A percentile compares a stretch with the other conserved stretches of the same genome.
These are phyloP conservation scores for Cercospora sp. DNA, from an alignment of 2,329 filamentous ascomycete species.

Conservation along the genomic window DNA sequence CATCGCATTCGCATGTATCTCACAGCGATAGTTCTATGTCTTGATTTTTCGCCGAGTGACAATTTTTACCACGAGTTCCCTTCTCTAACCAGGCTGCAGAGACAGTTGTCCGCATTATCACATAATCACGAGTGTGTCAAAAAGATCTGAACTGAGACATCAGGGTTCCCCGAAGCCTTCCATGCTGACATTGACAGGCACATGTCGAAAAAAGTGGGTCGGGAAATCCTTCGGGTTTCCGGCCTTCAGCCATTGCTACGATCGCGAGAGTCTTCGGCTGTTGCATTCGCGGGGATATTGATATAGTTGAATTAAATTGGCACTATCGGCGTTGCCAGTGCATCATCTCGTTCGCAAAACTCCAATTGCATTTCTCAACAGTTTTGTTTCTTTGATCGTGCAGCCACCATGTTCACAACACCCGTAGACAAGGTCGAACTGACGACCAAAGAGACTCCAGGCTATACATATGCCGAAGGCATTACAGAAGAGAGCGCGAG, in stretches of 20 bases:
- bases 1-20: background rate
- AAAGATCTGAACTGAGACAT: background rate
- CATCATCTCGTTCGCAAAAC: background rate
- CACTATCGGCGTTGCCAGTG: too few relatives aligned
- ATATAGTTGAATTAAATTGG: background rate
- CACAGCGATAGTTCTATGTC: background rate
- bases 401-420: background rate
- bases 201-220: background rate
- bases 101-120: background rate
- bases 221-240: conserved; percentile 9
- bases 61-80: background rate
- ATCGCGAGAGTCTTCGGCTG: background rate
- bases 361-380: background rate
- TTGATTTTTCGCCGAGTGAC: background rate
- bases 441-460: conserved; percentile 1
- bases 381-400: background rate
- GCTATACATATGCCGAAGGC: conserved; percentile 1
- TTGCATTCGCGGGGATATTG: background rate
- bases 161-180: background rate
- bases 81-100: background rate
- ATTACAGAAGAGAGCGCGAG: conserved; percentile 4
- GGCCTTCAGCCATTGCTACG: background rate
- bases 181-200: background rate
- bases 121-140: background rate
- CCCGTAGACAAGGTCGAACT: background rate